Evolutionary conservation across 768 basidiomycete genomes (phyloP).

Genomic region (Candolleomyces eurysporus): DNA sequence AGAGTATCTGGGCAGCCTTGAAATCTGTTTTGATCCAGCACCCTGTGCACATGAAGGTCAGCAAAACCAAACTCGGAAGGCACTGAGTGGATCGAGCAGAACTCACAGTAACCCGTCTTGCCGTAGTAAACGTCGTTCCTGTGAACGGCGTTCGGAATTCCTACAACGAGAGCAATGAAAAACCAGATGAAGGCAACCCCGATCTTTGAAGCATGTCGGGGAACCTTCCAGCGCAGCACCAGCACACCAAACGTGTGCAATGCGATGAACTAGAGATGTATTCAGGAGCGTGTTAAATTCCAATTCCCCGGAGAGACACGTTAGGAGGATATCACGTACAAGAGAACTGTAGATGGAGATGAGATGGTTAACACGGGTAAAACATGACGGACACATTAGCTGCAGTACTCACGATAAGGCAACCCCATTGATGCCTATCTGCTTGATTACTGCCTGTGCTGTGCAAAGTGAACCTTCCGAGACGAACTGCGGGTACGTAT

Average conservation of each 20-base stretch:
- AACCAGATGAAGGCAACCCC: slow-evolving; percentile 39
- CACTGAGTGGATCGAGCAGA: background rate
- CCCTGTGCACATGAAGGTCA: slow-evolving; percentile 29
- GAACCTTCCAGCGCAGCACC: slow-evolving; percentile 36
- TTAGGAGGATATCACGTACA: slow-evolving; percentile 13
- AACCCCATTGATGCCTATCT: slow-evolving; percentile 47
- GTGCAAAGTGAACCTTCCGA: slow-evolving; percentile 39
- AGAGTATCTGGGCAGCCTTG: slow-evolving; percentile 36
- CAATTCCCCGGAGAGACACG: background rate
- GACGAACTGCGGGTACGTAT: slow-evolving; percentile 22
- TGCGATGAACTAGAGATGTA: slow-evolving; percentile 38
- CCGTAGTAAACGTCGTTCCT: slow-evolving; percentile 40
- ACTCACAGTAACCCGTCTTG: slow-evolving; percentile 36
- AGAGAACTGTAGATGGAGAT: slow-evolving; percentile 16
- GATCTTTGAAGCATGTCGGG: slow-evolving; percentile 28
- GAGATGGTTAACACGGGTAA: background rate
- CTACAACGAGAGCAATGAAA: slow-evolving; percentile 36
- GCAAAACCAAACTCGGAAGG: background rate
- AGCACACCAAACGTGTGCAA: slow-evolving; percentile 50
- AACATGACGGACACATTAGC: slow-evolving; percentile 10
- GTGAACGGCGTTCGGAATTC: slow-evolving; percentile 34
- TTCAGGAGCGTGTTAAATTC: background rate
- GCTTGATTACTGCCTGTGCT: slow-evolving; percentile 45
- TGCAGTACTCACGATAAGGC: slow-evolving; percentile 35
- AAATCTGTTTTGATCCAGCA: slow-evolving; percentile 46